A percentile compares a stretch with the other conserved stretches of the same genome.
Conservation (phyloP, 768 basidiomycete genomes). For the Xerocomellus chrysenteron region DNA sequence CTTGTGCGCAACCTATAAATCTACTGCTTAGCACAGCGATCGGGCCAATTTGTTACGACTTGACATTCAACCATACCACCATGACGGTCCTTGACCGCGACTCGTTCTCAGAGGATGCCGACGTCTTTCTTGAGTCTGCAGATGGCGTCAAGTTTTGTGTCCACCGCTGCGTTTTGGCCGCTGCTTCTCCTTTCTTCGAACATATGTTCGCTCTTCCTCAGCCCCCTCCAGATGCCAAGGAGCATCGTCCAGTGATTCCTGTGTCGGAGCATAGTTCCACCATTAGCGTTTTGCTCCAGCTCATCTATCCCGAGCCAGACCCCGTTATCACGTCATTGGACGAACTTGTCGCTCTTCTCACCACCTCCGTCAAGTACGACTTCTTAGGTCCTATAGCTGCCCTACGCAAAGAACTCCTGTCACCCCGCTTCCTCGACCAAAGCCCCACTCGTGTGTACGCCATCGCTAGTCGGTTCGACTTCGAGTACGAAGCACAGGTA, state of each 20-base stretch:
- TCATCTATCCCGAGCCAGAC: slow-evolving; percentile 61
- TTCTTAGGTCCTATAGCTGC: slow-evolving; percentile 43
- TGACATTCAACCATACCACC: slow-evolving; percentile 7
- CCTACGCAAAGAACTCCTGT: slow-evolving; percentile 53
- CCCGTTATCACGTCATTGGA: slow-evolving; percentile 53
- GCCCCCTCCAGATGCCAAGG: slow-evolving; percentile 28
- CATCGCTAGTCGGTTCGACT: slow-evolving; percentile 62
- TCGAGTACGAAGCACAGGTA: slow-evolving; percentile 60
- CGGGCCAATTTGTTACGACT: neutral
- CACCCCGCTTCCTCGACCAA: slow-evolving; percentile 45
- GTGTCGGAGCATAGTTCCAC: slow-evolving; percentile 49
- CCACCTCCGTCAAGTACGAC: slow-evolving; percentile 65
- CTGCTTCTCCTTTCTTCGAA: slow-evolving; percentile 66
- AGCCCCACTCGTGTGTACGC: slow-evolving; percentile 66
- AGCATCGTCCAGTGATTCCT: slow-evolving; percentile 46
- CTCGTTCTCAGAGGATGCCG: slow-evolving; percentile 50
- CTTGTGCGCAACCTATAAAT: slow-evolving; percentile 23
- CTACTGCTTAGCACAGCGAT: neutral
- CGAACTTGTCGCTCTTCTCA: slow-evolving; percentile 49
- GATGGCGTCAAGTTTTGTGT: slow-evolving; percentile 52
- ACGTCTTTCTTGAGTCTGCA: slow-evolving; percentile 50
- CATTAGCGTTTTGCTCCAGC: slow-evolving; percentile 52
- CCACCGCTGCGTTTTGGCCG: slow-evolving; percentile 60
- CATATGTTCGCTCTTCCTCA: slow-evolving; percentile 71
- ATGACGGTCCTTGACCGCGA: slow-evolving; percentile 33